Base-by-base conservation (phyloP, 257 asterid species). In the Paulownia fortunei region DNA sequence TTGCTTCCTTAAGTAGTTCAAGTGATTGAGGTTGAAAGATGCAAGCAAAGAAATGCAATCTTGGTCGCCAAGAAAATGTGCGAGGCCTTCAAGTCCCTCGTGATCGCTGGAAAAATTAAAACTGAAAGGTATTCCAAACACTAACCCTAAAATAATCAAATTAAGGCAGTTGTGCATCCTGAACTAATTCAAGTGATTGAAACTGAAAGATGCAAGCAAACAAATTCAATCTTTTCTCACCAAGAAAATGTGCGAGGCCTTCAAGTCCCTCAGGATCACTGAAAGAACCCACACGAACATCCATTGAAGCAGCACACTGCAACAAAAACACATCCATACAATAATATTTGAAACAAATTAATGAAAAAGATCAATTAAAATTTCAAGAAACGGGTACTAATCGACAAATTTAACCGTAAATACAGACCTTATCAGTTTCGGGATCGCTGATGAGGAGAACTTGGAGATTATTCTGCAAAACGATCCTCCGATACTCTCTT, bases 201-300 rank as follows among this genome's bases (percentile, higher is more conserved):
- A n/a, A n/a, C n/a, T n/a, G n/a, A n/a, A n/a, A n/a, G n/a, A n/a
- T n/a, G n/a, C n/a, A n/a, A n/a, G n/a, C n/a, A n/a, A n/a, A n/a
- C n/a, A n/a, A n/a, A 39, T 1, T 54, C 30, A 37, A 70, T 19
- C 63, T 61, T 59, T n/a, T 27, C 80, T 86, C 86, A 96, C 99
- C 99, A 9, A 96, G 97, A 82, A 96, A 96, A 86, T 96, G 99
- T 8, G 99, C 99, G 72, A 96, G 98, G 76, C 99, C 99, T 81
- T 92, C 95, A n/a, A 96, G 96, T 54, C 98, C 98, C 41, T 89
- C 87, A 2, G 99, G 99, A 77, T 96, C 98, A 62, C 98, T 92
- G 84, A 92, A 96, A 47, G 94, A 80, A 84, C 99, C 99, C n/a
- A 96, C 91, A 15, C 97, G 90, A 62, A 93, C 99, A 82, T 87